A percentile compares a stretch with the other conserved stretches of the same genome.
Conservation (phyloP, 2,329 filamentous ascomycete species). For the Sporothrix pseudoabietina region DNA sequence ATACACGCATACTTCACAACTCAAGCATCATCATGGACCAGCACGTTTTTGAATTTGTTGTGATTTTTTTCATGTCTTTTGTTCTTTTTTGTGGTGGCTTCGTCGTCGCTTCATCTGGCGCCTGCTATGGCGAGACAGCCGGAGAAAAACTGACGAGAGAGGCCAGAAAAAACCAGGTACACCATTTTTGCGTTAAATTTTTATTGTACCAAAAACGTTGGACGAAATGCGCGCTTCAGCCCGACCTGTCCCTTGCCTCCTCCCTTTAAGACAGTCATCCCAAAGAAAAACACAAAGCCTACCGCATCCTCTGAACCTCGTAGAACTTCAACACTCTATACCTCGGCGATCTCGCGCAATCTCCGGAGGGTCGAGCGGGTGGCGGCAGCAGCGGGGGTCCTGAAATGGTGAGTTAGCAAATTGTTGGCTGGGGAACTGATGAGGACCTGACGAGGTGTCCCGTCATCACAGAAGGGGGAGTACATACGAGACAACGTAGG, state of each 20-base stretch:
- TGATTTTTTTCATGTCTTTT: slow-evolving; percentile 23
- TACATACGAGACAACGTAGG: slow-evolving; percentile 95
- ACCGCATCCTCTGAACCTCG: slow-evolving; percentile 13
- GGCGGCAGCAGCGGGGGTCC: slow-evolving; percentile 88
- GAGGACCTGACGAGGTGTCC: too few relatives aligned
- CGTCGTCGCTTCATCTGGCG: background rate
- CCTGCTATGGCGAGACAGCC: background rate
- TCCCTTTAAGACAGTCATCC: slow-evolving; percentile 23
- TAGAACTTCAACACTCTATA: slow-evolving; percentile 57
- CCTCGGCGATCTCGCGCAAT: slow-evolving; percentile 96
- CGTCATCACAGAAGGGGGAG: background rate
- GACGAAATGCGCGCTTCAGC: slow-evolving; percentile 19
- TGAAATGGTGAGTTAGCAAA: slow-evolving; percentile 43
- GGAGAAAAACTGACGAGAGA: background rate
- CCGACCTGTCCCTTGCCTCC: slow-evolving; percentile 18
- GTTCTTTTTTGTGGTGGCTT: slow-evolving; percentile 15
- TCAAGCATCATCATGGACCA: background rate
- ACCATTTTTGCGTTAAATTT: slow-evolving; percentile 22
- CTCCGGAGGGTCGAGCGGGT: slow-evolving; percentile 96
- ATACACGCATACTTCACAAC: background rate
- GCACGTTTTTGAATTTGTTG: slow-evolving; percentile 12
- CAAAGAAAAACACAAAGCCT: slow-evolving; percentile 18
- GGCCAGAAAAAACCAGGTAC: slow-evolving; percentile 23
- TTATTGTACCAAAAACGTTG: slow-evolving; percentile 20
- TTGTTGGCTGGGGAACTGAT: too few relatives aligned